Evolutionary conservation across 2,329 filamentous ascomycete genomes (phyloP), one percentile per base, ranked within the genome.

Genomic region (Aspergillus pseudoglaucus): DNA sequence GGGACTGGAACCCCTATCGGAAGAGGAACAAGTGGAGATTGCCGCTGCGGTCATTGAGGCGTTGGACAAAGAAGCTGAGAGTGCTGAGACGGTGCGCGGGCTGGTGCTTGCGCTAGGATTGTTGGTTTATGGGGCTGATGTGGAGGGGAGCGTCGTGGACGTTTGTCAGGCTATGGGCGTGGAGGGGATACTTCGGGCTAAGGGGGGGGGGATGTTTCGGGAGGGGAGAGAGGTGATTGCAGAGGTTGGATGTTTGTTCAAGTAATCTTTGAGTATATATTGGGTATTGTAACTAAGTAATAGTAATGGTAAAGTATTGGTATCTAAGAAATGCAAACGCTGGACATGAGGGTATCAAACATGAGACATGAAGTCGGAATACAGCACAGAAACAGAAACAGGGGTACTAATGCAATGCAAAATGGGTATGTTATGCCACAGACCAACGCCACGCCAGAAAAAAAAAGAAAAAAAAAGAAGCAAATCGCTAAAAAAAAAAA

Each of bases 31-130:
- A 61, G 80, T 94, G 1, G 90, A 95, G 66, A 73, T 97, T 4
- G 82, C 86, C 0, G 90, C 90, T 0, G 86, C 87, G 1, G 70
- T 93, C 6, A 71, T 95, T 1, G 90, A 96, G 67, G 85, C 87
- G 2, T 80, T 91, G 0, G 65, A 64, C 15, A 66, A 68, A 5
- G 78, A 81, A 50, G 67, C 67, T 42, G 64, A 78, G 54, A 77
- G 70, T 63, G 65, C 65, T 9, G 90, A 95, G 59, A 86, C 87
- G 0, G 67, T 90, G 12, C 87, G 86, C 60, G 88, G 88, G 0
- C 81, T 90, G 65, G 59, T 95, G 30, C 74, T 90, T 14, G 85
- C 86, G 2, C 66, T 95, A 15, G 91, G 90, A 0, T 80, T 89
- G 55, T 64, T 96, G 22, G 76, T 85, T 0, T 95, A 90, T 61